Conservation (phyloP, 2,329 filamentous ascomycete species). For the Fusarium torreyae region DNA sequence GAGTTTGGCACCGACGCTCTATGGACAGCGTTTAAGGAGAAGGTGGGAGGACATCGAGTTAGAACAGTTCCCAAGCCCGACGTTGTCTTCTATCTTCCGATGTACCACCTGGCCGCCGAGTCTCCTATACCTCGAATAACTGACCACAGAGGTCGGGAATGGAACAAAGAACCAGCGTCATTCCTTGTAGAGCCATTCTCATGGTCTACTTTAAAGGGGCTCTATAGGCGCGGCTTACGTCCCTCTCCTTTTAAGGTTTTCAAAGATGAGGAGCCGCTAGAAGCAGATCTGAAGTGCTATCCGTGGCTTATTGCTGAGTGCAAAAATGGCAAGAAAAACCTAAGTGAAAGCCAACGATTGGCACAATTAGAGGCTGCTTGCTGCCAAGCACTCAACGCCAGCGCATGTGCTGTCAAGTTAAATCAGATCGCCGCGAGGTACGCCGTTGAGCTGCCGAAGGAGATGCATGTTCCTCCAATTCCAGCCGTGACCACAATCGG, state of each 20-base stretch:
- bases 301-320: not conserved
- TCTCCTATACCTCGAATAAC: fast-evolving
- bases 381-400: conserved; percentile 36
- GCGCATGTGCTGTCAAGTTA: conserved; percentile 35
- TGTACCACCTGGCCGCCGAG: not conserved
- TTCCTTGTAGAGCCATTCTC: not conserved
- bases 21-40: not conserved
- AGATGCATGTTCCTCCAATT: conserved; percentile 33
- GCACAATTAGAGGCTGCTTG: not conserved
- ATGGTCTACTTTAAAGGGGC: not conserved
- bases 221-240: not conserved
- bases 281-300: not conserved
- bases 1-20: fast-evolving
- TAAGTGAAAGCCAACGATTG: too few relatives aligned
- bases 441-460: not conserved
- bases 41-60: too few relatives aligned
- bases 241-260: not conserved
- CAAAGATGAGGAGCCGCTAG: fast-evolving
- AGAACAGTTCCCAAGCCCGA: not conserved
- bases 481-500: conserved; percentile 33
- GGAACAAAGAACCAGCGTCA: not conserved
- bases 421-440: conserved; percentile 13
- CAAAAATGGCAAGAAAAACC: not conserved
- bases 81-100: not conserved
- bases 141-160: fast-evolving